These are phyloP conservation scores for Umbelopsis vinacea DNA, from an alignment of 192 early-diverging fungal genomes.

Conservation along the genomic window DNA sequence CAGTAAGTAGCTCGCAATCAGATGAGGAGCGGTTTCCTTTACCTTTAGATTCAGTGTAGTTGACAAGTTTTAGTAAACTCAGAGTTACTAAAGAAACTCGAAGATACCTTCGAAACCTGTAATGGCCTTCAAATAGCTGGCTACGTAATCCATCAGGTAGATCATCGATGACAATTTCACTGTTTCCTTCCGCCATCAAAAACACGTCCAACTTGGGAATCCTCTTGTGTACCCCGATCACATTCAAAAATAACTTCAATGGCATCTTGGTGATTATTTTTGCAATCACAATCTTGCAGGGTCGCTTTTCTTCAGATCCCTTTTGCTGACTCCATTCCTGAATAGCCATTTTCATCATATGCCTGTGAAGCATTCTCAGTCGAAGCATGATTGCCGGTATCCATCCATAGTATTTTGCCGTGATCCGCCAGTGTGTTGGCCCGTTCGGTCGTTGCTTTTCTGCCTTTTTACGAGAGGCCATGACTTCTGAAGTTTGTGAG, in stretches of 20 bases:
- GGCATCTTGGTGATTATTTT: constrained; percentile 1
- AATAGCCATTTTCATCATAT: constrained; percentile 13
- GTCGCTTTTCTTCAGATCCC: neutral
- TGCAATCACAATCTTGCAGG: neutral
- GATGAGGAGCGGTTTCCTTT: neutral
- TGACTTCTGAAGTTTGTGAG: neutral
- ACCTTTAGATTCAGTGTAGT: neutral
- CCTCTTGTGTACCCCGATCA: neutral
- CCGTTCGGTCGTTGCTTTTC: neutral
- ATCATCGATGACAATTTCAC: neutral
- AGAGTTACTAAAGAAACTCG: neutral
- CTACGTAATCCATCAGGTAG: neutral
- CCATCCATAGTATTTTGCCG: constrained; percentile 6
- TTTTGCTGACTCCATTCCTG: neutral
- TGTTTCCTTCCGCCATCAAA: neutral
- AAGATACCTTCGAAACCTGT: neutral
- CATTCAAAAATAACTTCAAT: neutral
- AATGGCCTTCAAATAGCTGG: neutral
- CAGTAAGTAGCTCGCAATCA: neutral
- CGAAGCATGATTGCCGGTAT: constrained; percentile 16
- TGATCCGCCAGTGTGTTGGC: neutral
- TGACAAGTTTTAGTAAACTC: neutral
- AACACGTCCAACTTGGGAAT: neutral
- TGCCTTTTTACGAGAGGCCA: neutral
- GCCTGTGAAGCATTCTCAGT: neutral